Evolutionary conservation across 2,329 filamentous ascomycete genomes (phyloP).

Genomic region (Talaromyces sp.): DNA sequence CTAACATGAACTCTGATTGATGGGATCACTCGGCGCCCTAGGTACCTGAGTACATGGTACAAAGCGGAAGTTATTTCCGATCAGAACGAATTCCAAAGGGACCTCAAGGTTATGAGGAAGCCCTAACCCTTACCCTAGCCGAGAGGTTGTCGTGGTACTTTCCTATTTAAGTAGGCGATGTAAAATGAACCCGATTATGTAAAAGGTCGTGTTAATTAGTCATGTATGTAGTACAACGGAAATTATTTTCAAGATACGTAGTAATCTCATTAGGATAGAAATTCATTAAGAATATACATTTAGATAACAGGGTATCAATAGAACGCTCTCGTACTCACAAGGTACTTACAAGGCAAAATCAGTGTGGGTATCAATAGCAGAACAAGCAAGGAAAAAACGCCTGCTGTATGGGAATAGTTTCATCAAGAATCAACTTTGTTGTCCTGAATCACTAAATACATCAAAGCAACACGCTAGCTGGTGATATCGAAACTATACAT

Average conservation of each 20-base stretch:
- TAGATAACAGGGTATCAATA: not conserved
- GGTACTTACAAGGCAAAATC: not conserved
- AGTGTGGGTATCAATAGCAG: conserved; percentile 5
- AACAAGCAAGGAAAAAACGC: not conserved
- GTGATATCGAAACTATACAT: not conserved
- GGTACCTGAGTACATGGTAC: not conserved
- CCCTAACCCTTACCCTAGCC: not conserved
- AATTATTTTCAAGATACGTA: too few species aligned
- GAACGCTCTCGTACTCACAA: not conserved
- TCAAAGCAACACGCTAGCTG: not conserved
- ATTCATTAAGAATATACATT: too few species aligned
- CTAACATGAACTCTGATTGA: not conserved
- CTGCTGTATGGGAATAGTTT: conserved; percentile 3
- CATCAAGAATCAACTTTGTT: conserved; percentile 3
- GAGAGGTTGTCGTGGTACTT: not conserved
- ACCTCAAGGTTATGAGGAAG: too few species aligned
- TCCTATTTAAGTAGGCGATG: not conserved
- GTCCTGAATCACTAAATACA: not conserved
- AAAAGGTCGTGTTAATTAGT: too few species aligned
- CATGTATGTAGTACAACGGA: too few species aligned
- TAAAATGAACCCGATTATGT: too few species aligned
- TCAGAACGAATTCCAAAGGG: too few species aligned
- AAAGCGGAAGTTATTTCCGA: not conserved
- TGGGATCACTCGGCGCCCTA: not conserved
- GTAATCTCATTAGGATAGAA: too few species aligned